phyloP scores from a whole-genome alignment of 2,329 filamentous ascomycete species.

The Arthrobotrys sinensis region DNA sequence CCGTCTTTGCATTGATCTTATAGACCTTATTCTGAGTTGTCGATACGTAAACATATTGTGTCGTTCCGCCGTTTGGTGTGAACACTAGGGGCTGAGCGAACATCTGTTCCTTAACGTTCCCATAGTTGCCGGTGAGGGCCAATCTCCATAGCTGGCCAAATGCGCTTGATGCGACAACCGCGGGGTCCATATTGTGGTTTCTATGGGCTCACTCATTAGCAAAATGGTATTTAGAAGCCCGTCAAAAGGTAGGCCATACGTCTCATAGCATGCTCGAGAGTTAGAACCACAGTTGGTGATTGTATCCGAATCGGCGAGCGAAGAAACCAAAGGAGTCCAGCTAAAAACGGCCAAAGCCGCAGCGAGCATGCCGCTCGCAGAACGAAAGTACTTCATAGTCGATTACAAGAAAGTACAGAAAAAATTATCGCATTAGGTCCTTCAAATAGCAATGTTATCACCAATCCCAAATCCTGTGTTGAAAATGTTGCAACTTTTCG shows the following conservation, averaged over 20 bases:
- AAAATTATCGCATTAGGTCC: constrained; percentile 49
- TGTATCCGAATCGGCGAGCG: constrained; percentile 69
- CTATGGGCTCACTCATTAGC: constrained; percentile 60
- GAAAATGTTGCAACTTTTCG: constrained; percentile 45
- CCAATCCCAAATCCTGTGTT: constrained; percentile 29
- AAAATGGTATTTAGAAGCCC: no score
- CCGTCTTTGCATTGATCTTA: constrained; percentile 73
- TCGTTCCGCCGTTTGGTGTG: constrained; percentile 69
- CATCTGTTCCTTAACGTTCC: constrained; percentile 71
- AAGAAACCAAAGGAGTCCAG: constrained; percentile 42
- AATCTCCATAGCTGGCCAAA: constrained; percentile 74
- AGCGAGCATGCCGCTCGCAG: constrained; percentile 48
- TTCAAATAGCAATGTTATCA: constrained; percentile 24
- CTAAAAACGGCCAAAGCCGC: constrained; percentile 39
- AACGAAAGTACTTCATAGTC: constrained; percentile 56
- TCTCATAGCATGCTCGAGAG: constrained; percentile 72
- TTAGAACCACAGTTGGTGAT: constrained; percentile 76
- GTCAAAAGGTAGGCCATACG: constrained; percentile 43
- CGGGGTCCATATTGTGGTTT: constrained; percentile 77
- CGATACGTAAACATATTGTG: constrained; percentile 73
- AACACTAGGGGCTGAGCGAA: constrained; percentile 72
- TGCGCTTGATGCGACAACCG: constrained; percentile 72
- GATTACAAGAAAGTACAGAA: constrained; percentile 48
- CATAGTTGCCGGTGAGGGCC: constrained; percentile 72
- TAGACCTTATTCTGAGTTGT: constrained; percentile 75